A percentile compares a stretch with the other conserved stretches of the same genome.
Evolutionary conservation across 805 yeast genomes (phyloP).

Genomic region (Spathaspora gorwiae): DNA sequence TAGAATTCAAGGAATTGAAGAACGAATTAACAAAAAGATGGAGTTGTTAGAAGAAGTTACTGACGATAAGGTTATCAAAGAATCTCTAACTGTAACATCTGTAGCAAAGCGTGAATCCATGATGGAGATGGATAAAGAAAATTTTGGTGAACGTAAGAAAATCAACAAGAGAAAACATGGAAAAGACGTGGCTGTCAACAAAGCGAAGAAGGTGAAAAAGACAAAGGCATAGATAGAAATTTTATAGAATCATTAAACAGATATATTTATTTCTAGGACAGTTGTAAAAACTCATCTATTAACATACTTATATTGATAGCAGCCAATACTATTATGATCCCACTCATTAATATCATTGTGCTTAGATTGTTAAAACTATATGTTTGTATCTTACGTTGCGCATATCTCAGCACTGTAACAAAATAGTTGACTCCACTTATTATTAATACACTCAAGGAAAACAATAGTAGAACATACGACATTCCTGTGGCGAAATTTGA

Average conservation of each 20-base stretch:
- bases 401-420: conserved; percentile 41
- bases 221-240: background rate
- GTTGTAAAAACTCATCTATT: conserved; percentile 13
- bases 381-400: conserved; percentile 37
- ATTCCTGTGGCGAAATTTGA: conserved; percentile 23
- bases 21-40: conserved; percentile 76
- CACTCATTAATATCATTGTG: conserved; percentile 28
- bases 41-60: conserved; percentile 63
- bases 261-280: conserved; percentile 2
- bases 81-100: conserved; percentile 64
- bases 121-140: conserved; percentile 90
- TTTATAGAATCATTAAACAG: background rate
- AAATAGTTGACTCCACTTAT: conserved; percentile 40
- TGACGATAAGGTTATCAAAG: conserved; percentile 73
- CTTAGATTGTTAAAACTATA: conserved; percentile 27
- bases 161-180: conserved; percentile 42
- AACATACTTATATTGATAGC: conserved; percentile 30
- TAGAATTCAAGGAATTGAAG: conserved; percentile 82
- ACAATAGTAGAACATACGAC: conserved; percentile 31
- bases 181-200: conserved; percentile 6
- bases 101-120: conserved; percentile 85
- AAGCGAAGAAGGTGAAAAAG: conserved; percentile 7
- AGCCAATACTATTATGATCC: conserved; percentile 31
- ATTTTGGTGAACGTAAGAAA: conserved; percentile 71
- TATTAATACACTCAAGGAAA: conserved; percentile 35